Base-by-base conservation (phyloP, 176 grass and related monocot species). In the Zizania latifolia region DNA sequence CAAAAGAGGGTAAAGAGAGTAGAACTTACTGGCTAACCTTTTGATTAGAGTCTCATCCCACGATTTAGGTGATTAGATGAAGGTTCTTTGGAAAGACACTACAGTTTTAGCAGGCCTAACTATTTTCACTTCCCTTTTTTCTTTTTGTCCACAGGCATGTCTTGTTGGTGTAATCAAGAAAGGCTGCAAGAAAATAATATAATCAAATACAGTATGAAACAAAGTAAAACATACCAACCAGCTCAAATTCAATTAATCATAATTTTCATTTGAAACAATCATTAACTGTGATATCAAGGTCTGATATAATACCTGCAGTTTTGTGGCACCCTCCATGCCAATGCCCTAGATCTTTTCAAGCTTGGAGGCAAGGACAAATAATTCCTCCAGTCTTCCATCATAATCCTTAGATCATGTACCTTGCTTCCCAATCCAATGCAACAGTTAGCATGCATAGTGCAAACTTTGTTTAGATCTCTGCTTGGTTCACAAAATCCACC, bases 391-490 rank as follows among this genome's bases (percentile, higher is more conserved):
- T 93, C 81, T 43, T 87, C 87, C 64, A 87, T 78, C 66, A 93
- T 93, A 71, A 93, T 79, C 31, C 82, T 93, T 57, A 93, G 70
- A 79, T 93, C 90, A 82, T 85, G 84, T 61, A 93, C 55, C 65
- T 93, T 93, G 65, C 81, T 89, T 66, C 35, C 33, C 73, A 93
- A 64, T 13, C 84, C 81, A 24, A 93, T 85, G 53, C 90, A 93
- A 68, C 90, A 93, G 59, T 93, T 93, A 78, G 87, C 84, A 59
- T 93, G 90, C 90, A 93, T 90, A 45, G 84, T 90, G 77, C 90
- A 93, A 30, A 93, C 90, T 74, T 85, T 84, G 14, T 88, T 89
- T 37, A 90, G 77, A 90, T 93, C 73, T 85, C 71, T 83, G 77
- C 90, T 90, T 30, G 90, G 84, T 33, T 93, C 87, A 82, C 87